phyloP scores from a whole-genome alignment of 2,329 filamentous ascomycete genomes.

The Cytospora paraplurivora region DNA sequence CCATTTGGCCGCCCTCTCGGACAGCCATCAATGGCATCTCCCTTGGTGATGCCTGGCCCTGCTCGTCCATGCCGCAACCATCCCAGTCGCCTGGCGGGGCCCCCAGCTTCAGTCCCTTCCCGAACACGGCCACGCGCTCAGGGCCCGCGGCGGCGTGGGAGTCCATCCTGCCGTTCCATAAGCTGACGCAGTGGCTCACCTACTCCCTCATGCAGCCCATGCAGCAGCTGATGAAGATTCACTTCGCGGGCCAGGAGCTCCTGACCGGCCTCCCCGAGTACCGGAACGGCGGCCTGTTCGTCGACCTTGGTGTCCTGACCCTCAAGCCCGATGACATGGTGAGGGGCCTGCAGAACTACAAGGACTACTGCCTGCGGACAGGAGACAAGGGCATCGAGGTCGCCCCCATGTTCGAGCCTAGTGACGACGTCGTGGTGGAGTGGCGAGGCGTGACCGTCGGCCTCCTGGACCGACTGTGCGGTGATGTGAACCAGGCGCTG shows the following conservation, averaged over 20 bases:
- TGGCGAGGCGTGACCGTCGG: conserved; percentile 67
- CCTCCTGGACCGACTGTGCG: conserved; percentile 57
- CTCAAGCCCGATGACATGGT: conserved; percentile 50
- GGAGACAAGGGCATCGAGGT: conserved; percentile 63
- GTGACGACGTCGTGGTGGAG: conserved; percentile 64
- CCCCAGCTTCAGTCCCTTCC: conserved; percentile 56
- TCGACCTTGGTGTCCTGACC: conserved; percentile 58
- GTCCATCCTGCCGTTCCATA: conserved; percentile 66
- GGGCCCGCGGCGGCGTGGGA: conserved; percentile 67
- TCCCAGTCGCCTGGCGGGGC: conserved; percentile 48
- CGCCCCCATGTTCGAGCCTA: conserved; percentile 60
- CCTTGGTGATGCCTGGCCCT: conserved; percentile 93
- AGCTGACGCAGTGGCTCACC: conserved; percentile 71
- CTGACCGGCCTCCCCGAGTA: conserved; percentile 73
- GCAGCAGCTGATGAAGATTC: conserved; percentile 51
- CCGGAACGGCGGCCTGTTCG: conserved; percentile 69
- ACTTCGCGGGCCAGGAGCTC: conserved; percentile 55
- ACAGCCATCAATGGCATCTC: conserved; percentile 85
- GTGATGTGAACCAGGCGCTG: conserved; percentile 63
- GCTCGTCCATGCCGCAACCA: conserved; percentile 71
- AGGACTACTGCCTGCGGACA: conserved; percentile 70
- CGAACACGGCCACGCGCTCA: conserved; percentile 36
- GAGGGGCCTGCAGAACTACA: conserved; percentile 49
- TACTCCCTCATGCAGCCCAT: conserved; percentile 73
- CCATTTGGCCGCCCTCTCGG: conserved; percentile 86